A percentile compares a stretch with the other conserved stretches of the same genome.
Conservation (phyloP, 805 yeast species). For the Starmerella etchellsii region DNA sequence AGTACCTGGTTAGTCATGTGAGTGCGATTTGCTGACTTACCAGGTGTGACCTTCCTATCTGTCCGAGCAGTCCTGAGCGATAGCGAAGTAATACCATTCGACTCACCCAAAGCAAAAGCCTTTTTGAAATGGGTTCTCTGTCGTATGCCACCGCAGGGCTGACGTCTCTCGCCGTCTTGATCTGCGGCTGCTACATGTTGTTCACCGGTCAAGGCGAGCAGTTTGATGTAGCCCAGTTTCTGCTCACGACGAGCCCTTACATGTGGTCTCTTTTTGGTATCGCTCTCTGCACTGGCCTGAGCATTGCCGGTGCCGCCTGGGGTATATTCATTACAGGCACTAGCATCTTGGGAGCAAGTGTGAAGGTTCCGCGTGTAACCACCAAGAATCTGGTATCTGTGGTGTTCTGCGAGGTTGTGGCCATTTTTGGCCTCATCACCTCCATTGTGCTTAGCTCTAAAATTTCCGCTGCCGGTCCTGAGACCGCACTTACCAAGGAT, state of each 20-base stretch:
- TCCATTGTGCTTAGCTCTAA: constrained; percentile 94
- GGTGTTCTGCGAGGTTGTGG: constrained; percentile 98
- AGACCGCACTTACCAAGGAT: constrained; percentile 55
- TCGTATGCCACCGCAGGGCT: constrained; percentile 8
- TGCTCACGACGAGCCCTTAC: constrained; percentile 79
- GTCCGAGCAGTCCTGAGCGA: no score
- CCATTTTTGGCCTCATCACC: constrained; percentile 94
- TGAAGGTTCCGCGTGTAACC: constrained; percentile 91
- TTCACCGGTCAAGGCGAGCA: constrained; percentile 88
- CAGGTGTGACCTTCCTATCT: no score
- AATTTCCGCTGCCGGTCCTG: constrained; percentile 50
- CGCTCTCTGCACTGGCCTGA: constrained; percentile 78
- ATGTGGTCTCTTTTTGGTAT: constrained; percentile 95
- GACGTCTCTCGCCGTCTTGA: constrained; percentile 11
- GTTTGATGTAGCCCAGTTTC: constrained; percentile 82
- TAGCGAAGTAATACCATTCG: no score
- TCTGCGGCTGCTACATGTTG: constrained; percentile 29
- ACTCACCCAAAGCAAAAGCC: no score
- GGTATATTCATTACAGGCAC: constrained; percentile 95
- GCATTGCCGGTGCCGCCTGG: constrained; percentile 98
- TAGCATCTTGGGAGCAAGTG: constrained; percentile 94
- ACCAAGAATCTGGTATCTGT: constrained; percentile 93
- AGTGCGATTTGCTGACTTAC: background rate
- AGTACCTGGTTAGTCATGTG: no score
- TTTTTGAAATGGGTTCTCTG: constrained; percentile 16